Evolutionary conservation across 768 basidiomycete genomes (phyloP).

Genomic region (Tremella fuciformis): DNA sequence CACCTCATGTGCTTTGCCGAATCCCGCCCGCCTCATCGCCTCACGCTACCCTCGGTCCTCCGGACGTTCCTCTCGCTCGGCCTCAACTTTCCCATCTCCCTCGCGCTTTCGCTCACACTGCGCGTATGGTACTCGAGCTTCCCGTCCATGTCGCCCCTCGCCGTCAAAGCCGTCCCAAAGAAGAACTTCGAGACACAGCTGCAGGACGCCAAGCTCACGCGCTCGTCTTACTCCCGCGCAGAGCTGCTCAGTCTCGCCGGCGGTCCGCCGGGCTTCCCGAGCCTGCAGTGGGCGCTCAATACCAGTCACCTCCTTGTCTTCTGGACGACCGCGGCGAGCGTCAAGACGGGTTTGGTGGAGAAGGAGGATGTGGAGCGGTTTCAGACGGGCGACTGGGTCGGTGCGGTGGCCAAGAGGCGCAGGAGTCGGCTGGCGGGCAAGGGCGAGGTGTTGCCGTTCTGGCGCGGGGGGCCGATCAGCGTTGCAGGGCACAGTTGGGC

Average conservation of each 20-base stretch:
- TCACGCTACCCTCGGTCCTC: not conserved
- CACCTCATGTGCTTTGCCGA: not conserved
- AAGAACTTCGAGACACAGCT: too few relatives aligned
- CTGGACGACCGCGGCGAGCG: slow-evolving; percentile 15
- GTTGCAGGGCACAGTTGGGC: slow-evolving; percentile 18
- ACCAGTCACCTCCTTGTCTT: slow-evolving; percentile 11
- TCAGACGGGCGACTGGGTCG: slow-evolving; percentile 15
- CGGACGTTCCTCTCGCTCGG: not conserved
- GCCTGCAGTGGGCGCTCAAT: not conserved
- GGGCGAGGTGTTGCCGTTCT: slow-evolving; percentile 14
- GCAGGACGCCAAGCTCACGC: too few relatives aligned
- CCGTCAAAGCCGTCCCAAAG: too few relatives aligned
- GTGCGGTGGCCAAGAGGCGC: slow-evolving; percentile 8
- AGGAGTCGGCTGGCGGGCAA: slow-evolving; percentile 11
- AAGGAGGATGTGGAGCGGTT: slow-evolving; percentile 16
- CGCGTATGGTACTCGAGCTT: slow-evolving; percentile 4
- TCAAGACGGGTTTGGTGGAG: slow-evolving; percentile 14
- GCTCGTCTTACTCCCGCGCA: too few relatives aligned
- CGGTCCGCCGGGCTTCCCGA: too few relatives aligned
- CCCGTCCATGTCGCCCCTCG: not conserved
- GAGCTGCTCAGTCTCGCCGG: too few relatives aligned
- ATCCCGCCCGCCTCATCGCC: not conserved
- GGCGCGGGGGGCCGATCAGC: slow-evolving; percentile 15
- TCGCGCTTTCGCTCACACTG: slow-evolving; percentile 2
- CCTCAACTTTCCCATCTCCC: slow-evolving; percentile 2